phyloP scores from a whole-genome alignment of 2,329 filamentous ascomycete species.

The Paraconiothyrium brasiliense region DNA sequence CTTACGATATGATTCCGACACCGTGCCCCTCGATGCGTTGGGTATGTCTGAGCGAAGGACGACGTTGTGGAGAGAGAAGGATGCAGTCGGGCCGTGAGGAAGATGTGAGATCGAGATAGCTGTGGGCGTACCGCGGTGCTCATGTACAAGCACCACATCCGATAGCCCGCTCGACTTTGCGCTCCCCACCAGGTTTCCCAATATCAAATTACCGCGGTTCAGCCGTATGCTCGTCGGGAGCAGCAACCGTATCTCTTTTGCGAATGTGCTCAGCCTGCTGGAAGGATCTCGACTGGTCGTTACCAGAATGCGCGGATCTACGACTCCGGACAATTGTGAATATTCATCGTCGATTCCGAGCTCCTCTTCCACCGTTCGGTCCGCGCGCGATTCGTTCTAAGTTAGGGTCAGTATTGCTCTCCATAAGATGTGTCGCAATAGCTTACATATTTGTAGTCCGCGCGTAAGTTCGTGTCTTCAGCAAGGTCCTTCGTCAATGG shows the following conservation, averaged over 20 bases:
- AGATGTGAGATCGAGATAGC: constrained; percentile 88
- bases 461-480: constrained; percentile 71
- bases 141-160: constrained; percentile 79
- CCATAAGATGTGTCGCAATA: too few species aligned
- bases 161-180: constrained; percentile 82
- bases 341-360: constrained; percentile 90
- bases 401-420: too few species aligned
- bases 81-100: constrained; percentile 86
- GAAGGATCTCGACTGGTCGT: constrained; percentile 92
- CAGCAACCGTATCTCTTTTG: constrained; percentile 87
- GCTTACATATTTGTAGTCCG: too few species aligned
- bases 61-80: constrained; percentile 91
- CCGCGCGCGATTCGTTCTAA: constrained; percentile 74
- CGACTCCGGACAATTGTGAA: constrained; percentile 85
- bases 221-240: constrained; percentile 86
- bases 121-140: constrained; percentile 91
- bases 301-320: constrained; percentile 87
- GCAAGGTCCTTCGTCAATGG: constrained; percentile 83
- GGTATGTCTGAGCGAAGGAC: constrained; percentile 93
- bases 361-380: constrained; percentile 72
- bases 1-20: constrained; percentile 81
- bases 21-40: constrained; percentile 83
- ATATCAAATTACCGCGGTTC: constrained; percentile 89
- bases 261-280: constrained; percentile 84
- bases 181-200: constrained; percentile 84